Percentiles rank a stretch among this genome's conserved stretches.
These are phyloP conservation scores for Sequoiadendron giganteum DNA, from an alignment of 75 land plant species.

Conservation along the genomic window DNA sequence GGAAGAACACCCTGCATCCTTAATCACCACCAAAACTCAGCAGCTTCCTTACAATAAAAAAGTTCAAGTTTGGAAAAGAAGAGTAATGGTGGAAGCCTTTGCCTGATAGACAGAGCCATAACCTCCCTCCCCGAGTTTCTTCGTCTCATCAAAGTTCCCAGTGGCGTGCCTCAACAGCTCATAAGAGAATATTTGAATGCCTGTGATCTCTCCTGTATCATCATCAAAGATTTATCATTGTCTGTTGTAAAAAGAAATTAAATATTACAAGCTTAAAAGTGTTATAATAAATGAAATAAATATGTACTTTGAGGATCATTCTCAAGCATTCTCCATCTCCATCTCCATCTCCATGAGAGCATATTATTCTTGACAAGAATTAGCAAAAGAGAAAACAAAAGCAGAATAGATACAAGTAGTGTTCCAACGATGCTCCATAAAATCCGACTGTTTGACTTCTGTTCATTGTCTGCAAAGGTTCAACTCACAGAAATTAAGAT, in stretches of 20 bases:
- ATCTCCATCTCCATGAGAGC: not conserved
- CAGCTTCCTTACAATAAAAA: not conserved
- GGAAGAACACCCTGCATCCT: slow-evolving; percentile 11
- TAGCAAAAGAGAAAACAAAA: not conserved
- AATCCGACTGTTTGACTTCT: too few relatives aligned
- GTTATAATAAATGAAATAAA: not conserved
- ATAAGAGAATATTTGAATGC: not conserved
- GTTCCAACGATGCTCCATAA: not conserved
- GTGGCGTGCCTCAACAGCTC: not conserved
- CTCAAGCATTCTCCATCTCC: not conserved
- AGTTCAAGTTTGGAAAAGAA: not conserved
- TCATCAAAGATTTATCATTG: not conserved
- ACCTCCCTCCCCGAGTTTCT: not conserved
- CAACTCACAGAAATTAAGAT: too few relatives aligned
- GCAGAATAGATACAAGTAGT: not conserved
- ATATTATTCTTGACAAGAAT: not conserved
- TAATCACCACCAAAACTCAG: not conserved
- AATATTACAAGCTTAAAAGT: not conserved
- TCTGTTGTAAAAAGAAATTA: not conserved
- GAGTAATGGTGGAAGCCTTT: not conserved
- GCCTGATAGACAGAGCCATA: not conserved
- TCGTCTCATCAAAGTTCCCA: not conserved
- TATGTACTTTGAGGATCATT: not conserved
- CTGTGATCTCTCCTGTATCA: not conserved
- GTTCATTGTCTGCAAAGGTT: too few relatives aligned